These are phyloP conservation scores for Syzygium jambos DNA, from an alignment of 345 rosid genomes.

Conservation along the genomic window DNA sequence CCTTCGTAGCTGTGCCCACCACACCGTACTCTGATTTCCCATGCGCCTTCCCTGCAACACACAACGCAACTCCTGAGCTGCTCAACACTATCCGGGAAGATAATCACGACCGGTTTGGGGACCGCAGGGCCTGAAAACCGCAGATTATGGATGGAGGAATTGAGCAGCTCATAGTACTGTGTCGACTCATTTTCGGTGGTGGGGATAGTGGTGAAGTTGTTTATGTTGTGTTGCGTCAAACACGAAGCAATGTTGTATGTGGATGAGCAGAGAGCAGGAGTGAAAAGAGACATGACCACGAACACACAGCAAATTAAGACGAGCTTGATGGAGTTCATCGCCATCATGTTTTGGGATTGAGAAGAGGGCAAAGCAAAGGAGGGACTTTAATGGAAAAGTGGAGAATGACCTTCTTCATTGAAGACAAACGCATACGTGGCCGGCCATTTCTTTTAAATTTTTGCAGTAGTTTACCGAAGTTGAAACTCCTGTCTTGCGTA, in stretches of 20 bases:
- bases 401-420: constrained; percentile 13
- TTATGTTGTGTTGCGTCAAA: constrained; percentile 15
- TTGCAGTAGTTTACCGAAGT: neutral
- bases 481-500: neutral
- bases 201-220: constrained; percentile 37
- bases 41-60: constrained; percentile 14
- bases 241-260: constrained; percentile 21
- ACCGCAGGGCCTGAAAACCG: constrained; percentile 21
- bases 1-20: constrained; percentile 64
- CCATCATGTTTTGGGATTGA: neutral
- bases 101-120: constrained; percentile 35
- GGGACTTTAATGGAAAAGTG: neutral
- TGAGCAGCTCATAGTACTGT: constrained; percentile 25
- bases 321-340: neutral
- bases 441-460: constrained; percentile 17
- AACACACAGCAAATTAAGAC: neutral
- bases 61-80: constrained; percentile 19
- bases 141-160: constrained; percentile 36
- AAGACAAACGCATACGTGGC: constrained; percentile 27
- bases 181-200: constrained; percentile 5
- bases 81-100: constrained; percentile 24
- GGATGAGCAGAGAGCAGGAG: neutral
- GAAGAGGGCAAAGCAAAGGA: neutral
- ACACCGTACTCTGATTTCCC: constrained; percentile 40
- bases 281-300: neutral